Conservation (phyloP, 192 early-diverging fungal genomes). For the Neocallimastix lanati region DNA sequence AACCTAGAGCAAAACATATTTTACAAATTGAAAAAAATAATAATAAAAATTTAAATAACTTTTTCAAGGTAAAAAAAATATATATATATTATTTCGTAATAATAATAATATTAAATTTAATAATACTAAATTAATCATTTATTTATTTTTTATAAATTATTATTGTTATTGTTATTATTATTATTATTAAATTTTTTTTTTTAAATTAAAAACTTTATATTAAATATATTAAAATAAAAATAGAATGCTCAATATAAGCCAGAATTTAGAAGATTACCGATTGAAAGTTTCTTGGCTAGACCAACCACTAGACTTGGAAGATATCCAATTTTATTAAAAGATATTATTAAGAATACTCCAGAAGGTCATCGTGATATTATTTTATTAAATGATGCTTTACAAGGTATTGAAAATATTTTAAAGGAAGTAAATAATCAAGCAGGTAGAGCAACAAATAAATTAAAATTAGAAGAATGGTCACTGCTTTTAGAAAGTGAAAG, state of each 20-base stretch:
- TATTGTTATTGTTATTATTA: no score
- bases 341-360: slow-evolving; percentile 63
- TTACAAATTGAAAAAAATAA: slow-evolving; percentile 59
- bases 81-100: no score
- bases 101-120: no score
- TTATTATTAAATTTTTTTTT: no score
- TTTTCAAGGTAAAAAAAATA: background rate
- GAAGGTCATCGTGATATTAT: slow-evolving; percentile 58
- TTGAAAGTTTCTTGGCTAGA: slow-evolving; percentile 71
- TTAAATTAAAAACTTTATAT: no score
- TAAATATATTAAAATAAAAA: no score
- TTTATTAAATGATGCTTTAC: slow-evolving; percentile 48
- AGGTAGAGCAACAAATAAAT: slow-evolving; percentile 72
- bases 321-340: slow-evolving; percentile 65
- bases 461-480: slow-evolving; percentile 39
- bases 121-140: no score
- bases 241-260: slow-evolving; percentile 12
- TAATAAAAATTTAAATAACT: slow-evolving; percentile 15
- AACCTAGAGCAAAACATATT: slow-evolving; percentile 59
- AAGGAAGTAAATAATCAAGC: slow-evolving; percentile 70
- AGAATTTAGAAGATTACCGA: slow-evolving; percentile 60
- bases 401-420: slow-evolving; percentile 53
- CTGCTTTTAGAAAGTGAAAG: background rate
- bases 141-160: no score
- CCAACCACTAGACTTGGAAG: slow-evolving; percentile 79